Conservation (phyloP, 345 rosid genomes). For the Psidium guajava region DNA sequence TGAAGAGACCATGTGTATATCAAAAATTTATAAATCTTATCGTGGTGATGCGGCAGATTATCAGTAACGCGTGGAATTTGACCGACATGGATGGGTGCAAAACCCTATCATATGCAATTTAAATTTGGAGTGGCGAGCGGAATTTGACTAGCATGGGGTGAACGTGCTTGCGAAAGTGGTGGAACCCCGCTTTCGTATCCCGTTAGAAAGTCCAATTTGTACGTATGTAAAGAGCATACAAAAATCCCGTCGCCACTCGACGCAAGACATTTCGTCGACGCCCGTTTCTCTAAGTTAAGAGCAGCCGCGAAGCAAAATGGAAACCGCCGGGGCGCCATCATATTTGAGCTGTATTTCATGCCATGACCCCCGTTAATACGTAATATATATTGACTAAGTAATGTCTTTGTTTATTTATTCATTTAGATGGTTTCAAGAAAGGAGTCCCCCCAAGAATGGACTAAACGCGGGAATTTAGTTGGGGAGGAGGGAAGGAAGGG, state of each 20-base stretch:
- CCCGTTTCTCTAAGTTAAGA: background rate
- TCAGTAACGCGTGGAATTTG: too few species aligned
- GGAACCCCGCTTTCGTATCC: too few species aligned
- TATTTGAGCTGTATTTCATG: background rate
- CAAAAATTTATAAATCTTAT: too few species aligned
- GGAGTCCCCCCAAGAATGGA: background rate
- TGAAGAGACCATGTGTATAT: too few species aligned
- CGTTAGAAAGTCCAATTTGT: too few species aligned
- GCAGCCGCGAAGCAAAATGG: background rate
- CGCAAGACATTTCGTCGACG: background rate
- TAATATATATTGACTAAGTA: background rate
- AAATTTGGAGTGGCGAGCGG: too few species aligned
- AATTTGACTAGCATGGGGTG: too few species aligned
- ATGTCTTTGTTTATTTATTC: background rate
- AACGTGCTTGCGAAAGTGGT: too few species aligned
- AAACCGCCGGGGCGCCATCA: background rate
- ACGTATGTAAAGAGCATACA: background rate
- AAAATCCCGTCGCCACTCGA: background rate
- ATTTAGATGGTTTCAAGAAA: background rate
- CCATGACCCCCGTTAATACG: background rate
- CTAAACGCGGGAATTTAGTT: background rate
- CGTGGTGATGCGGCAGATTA: too few species aligned
- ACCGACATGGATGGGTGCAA: too few species aligned
- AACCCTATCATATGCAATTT: too few species aligned
- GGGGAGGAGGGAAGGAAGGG: background rate